Conservation (phyloP, 805 yeast genomes). For the Allodekkera sacchari region DNA sequence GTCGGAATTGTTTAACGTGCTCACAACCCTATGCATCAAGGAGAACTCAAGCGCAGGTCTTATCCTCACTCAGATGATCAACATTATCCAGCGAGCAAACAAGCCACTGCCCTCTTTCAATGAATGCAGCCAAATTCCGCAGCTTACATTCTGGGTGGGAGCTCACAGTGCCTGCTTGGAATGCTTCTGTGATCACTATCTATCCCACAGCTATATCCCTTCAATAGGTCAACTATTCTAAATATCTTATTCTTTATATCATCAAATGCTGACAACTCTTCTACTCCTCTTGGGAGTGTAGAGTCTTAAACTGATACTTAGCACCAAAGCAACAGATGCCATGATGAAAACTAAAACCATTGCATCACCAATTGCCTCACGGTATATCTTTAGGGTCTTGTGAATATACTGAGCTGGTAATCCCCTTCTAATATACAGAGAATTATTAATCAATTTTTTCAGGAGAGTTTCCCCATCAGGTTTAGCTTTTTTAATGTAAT, state of each 20-base stretch:
- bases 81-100: too few relatives aligned
- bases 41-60: too few relatives aligned
- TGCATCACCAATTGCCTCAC: slow-evolving; percentile 20
- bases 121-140: too few relatives aligned
- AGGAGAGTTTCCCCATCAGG: slow-evolving; percentile 18
- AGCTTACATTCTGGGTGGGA: slow-evolving; percentile 1
- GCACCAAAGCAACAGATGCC: slow-evolving; percentile 15
- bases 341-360: slow-evolving; percentile 17
- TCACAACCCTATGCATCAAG: too few relatives aligned
- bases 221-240: neutral
- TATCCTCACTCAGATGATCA: too few relatives aligned
- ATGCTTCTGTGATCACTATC: too few relatives aligned
- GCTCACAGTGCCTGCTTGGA: neutral
- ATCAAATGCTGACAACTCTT: slow-evolving; percentile 1
- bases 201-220: too few relatives aligned
- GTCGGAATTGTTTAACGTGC: too few relatives aligned
- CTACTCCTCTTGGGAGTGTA: slow-evolving; percentile 6
- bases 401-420: slow-evolving; percentile 16
- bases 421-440: slow-evolving; percentile 23
- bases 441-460: slow-evolving; percentile 15
- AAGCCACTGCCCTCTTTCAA: too few relatives aligned
- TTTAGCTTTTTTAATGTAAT: slow-evolving; percentile 17
- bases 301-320: slow-evolving; percentile 16
- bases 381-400: slow-evolving; percentile 23
- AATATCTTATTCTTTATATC: neutral